These are phyloP conservation scores for Neolentinus lepideus DNA, from an alignment of 1,284 basidiomycete genomes.

Conservation along the genomic window DNA sequence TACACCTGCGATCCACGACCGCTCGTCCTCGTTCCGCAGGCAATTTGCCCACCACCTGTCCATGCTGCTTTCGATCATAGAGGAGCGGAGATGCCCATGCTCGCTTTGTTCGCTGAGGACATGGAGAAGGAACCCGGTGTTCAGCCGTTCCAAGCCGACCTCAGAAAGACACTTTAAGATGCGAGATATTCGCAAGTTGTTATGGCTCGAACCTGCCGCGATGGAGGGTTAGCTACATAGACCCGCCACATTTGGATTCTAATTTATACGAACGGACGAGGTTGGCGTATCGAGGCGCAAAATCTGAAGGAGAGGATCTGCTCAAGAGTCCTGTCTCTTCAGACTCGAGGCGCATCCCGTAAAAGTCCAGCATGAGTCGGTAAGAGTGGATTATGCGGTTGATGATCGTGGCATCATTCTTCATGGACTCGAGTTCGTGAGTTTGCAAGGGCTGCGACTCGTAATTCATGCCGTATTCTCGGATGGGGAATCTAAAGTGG, in stretches of 20 bases:
- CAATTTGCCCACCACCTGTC: slow-evolving; percentile 76
- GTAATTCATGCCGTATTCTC: slow-evolving; percentile 64
- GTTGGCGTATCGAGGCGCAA: slow-evolving; percentile 48
- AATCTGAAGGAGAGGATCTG: slow-evolving; percentile 40
- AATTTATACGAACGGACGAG: slow-evolving; percentile 47
- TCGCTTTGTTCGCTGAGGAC: slow-evolving; percentile 67
- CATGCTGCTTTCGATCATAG: slow-evolving; percentile 51
- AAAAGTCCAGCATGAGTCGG: slow-evolving; percentile 68
- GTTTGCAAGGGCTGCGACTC: slow-evolving; percentile 56
- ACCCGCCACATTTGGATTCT: neutral
- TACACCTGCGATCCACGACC: slow-evolving; percentile 42
- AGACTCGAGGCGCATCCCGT: slow-evolving; percentile 58
- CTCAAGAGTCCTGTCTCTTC: slow-evolving; percentile 49
- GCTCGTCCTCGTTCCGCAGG: slow-evolving; percentile 51
- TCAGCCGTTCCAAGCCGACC: slow-evolving; percentile 53
- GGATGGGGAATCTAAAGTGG: slow-evolving; percentile 52
- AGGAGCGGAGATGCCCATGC: slow-evolving; percentile 39
- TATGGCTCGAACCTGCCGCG: slow-evolving; percentile 52
- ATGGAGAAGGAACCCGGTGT: slow-evolving; percentile 62
- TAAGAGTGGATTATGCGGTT: slow-evolving; percentile 54
- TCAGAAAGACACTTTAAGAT: slow-evolving; percentile 74
- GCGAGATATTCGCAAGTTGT: slow-evolving; percentile 71
- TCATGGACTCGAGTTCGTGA: slow-evolving; percentile 61
- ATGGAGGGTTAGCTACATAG: neutral
- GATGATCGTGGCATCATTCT: slow-evolving; percentile 38